Conservation (phyloP, 768 basidiomycete genomes). For the Termitomyces titanicus region DNA sequence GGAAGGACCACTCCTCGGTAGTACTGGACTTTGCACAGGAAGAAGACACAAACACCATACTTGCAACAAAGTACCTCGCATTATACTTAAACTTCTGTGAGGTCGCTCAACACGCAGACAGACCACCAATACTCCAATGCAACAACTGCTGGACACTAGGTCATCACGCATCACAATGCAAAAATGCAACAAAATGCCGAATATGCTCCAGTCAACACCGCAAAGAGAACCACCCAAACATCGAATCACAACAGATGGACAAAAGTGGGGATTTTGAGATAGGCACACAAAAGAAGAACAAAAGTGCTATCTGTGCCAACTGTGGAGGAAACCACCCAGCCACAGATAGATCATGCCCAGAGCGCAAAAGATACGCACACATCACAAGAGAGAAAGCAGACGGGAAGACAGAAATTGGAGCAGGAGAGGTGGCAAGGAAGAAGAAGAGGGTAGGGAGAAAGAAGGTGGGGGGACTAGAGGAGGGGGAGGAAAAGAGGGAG, state of each 20-base stretch:
- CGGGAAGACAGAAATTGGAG: not conserved
- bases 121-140: conserved; percentile 4
- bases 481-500: not conserved
- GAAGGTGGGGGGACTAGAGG: not conserved
- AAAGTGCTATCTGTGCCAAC: not conserved
- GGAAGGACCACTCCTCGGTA: not conserved
- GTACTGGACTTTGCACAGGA: not conserved
- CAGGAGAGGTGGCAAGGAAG: not conserved
- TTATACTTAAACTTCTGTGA: not conserved
- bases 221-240: not conserved
- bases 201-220: not conserved
- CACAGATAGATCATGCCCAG: not conserved
- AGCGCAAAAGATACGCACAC: not conserved
- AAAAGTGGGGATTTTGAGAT: not conserved
- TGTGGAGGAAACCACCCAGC: not conserved
- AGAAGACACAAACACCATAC: not conserved
- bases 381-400: not conserved
- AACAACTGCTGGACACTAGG: conserved; percentile 9
- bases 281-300: not conserved
- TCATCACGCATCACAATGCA: conserved; percentile 1
- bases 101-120: not conserved
- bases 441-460: not conserved
- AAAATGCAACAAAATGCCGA: not conserved
- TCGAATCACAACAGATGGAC: not conserved
- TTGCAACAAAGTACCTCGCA: not conserved